A percentile compares a stretch with the other conserved stretches of the same genome.
Conservation (phyloP, 176 grass and related monocot species). For the Musa schizocarpa region DNA sequence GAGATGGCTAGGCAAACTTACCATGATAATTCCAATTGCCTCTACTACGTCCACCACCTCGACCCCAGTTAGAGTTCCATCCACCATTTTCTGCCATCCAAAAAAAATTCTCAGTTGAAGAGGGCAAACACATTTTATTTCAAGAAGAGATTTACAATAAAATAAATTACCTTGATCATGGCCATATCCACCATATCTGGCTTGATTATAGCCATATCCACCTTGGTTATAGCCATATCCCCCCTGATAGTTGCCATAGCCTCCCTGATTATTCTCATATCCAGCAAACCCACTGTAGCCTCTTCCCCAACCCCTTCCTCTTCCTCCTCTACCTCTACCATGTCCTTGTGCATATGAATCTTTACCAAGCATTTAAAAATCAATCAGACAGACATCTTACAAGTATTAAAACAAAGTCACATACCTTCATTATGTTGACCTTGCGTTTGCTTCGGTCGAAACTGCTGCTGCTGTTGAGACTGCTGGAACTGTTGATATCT, state of each 20-base stretch:
- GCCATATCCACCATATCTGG: constrained; percentile 3
- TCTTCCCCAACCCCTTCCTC: constrained; percentile 16
- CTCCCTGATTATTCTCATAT: background rate
- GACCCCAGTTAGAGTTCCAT: constrained; percentile 17
- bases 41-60: constrained; percentile 16
- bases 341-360: constrained; percentile 14
- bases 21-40: constrained; percentile 8
- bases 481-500: constrained; percentile 13
- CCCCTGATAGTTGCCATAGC: constrained; percentile 3
- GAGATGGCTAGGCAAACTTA: background rate
- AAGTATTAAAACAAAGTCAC: background rate
- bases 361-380: background rate
- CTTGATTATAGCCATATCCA: constrained; percentile 11
- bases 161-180: constrained; percentile 5
- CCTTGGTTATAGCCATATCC: constrained; percentile 1
- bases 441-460: constrained; percentile 9
- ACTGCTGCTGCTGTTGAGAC: constrained; percentile 6
- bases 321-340: constrained; percentile 13
- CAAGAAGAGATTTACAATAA: background rate
- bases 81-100: constrained; percentile 19
- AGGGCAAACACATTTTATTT: background rate
- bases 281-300: constrained; percentile 10
- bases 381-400: background rate
- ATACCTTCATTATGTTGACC: constrained; percentile 14
- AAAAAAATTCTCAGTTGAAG: background rate